Percentiles rank a stretch among this genome's conserved stretches.
Conservation (phyloP, 1,139 yeast genomes). For the Taphrina wiesneri region DNA sequence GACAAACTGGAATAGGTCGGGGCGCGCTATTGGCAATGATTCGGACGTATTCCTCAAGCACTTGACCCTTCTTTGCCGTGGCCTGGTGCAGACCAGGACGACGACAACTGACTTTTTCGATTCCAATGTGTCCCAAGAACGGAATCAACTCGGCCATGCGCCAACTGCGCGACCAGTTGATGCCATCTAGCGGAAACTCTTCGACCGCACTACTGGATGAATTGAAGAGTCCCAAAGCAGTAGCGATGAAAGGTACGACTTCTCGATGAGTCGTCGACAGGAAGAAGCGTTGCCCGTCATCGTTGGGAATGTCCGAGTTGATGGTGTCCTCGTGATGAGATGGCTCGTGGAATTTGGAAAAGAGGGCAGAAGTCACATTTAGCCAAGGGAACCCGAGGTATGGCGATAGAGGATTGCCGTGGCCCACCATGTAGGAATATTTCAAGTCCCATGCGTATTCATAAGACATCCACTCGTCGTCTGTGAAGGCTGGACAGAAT, state of each 20-base stretch:
- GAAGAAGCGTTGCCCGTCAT: conserved; percentile 26
- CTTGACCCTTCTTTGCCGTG: not conserved
- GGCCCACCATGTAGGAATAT: conserved; percentile 30
- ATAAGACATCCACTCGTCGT: conserved; percentile 33
- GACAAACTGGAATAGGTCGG: conserved; percentile 27
- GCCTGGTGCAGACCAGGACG: conserved; percentile 21
- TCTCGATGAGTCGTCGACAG: conserved; percentile 29
- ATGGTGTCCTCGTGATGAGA: conserved; percentile 6
- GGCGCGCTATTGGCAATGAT: conserved; percentile 32
- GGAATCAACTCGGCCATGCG: conserved; percentile 31
- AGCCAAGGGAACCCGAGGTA: conserved; percentile 33
- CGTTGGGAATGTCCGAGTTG: not conserved
- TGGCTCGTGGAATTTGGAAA: conserved; percentile 28
- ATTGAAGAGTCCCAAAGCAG: conserved; percentile 31
- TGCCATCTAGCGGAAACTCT: conserved; percentile 27
- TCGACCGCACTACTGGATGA: conserved; percentile 17
- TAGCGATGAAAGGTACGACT: conserved; percentile 28
- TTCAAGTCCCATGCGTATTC: conserved; percentile 29
- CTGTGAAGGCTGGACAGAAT: conserved; percentile 30
- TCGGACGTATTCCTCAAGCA: conserved; percentile 15
- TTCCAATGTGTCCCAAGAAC: conserved; percentile 30
- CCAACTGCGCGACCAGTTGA: conserved; percentile 30
- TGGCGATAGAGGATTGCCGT: conserved; percentile 25
- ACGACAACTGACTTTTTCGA: conserved; percentile 22
- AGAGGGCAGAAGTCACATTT: conserved; percentile 26